Evolutionary conservation across 192 early-diverging fungal species (phyloP).

Genomic region (Cetraspora pellucida): DNA sequence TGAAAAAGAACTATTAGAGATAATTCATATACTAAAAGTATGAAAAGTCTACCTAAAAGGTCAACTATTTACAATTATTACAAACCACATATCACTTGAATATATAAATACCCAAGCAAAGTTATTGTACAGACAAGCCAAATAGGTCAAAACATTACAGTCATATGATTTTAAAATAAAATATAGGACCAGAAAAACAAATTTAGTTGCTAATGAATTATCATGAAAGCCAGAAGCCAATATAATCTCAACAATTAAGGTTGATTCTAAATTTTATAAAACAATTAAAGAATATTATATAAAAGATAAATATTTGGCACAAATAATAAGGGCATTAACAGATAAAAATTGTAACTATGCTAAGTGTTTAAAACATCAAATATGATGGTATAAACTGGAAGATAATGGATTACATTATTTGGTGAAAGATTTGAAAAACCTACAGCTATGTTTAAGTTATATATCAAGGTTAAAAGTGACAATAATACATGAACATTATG

Average conservation of each 20-base stretch:
- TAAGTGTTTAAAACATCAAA: no score
- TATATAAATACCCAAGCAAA: slow-evolving; percentile 47
- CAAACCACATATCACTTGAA: slow-evolving; percentile 45
- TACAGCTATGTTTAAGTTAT: no score
- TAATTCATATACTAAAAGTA: neutral
- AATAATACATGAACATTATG: no score
- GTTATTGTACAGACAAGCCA: slow-evolving; percentile 5
- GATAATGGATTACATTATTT: no score
- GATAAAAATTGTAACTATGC: no score
- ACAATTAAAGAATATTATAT: no score
- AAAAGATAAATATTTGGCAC: neutral
- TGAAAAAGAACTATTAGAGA: slow-evolving; percentile 30
- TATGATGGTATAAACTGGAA: no score
- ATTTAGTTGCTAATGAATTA: neutral
- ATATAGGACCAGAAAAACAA: slow-evolving; percentile 22
- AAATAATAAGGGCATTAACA: no score
- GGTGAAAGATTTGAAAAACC: no score
- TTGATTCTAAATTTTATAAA: no score
- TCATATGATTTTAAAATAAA: slow-evolving; percentile 24
- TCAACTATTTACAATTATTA: slow-evolving; percentile 36
- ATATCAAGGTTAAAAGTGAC: no score
- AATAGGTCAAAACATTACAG: slow-evolving; percentile 22
- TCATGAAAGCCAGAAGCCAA: neutral
- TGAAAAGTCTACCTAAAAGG: slow-evolving; percentile 34
- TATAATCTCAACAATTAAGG: no score